Conservation (phyloP, 495 filamentous ascomycete genomes). For the Neurospora sublineolata region DNA sequence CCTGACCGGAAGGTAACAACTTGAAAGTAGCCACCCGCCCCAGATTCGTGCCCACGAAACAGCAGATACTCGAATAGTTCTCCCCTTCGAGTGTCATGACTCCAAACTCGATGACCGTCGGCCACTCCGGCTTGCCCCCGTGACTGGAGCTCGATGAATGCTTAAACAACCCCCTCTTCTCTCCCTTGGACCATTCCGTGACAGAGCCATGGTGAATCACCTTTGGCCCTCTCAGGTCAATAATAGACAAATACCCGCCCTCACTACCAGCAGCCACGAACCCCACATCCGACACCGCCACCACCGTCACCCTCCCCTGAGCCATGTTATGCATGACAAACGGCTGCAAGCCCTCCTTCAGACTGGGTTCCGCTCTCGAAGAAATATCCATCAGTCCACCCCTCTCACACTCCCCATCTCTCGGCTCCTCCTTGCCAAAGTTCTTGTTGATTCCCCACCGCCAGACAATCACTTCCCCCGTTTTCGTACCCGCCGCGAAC, state of each 20-base stretch:
- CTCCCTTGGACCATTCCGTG: conserved; percentile 52
- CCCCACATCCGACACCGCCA: conserved; percentile 80
- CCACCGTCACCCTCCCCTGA: conserved; percentile 62
- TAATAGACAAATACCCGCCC: conserved; percentile 61
- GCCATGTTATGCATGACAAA: conserved; percentile 70
- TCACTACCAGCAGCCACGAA: conserved; percentile 83
- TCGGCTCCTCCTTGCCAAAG: conserved; percentile 38
- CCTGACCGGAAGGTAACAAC: conserved; percentile 58
- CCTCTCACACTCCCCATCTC: conserved; percentile 43
- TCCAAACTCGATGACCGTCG: conserved; percentile 73
- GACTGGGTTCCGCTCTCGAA: conserved; percentile 60
- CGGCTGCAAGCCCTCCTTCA: conserved; percentile 76
- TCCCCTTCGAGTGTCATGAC: conserved; percentile 89
- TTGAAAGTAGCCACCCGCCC: conserved; percentile 84
- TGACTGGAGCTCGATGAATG: conserved; percentile 30
- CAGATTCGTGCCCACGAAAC: conserved; percentile 79
- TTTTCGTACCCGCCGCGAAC: conserved; percentile 66
- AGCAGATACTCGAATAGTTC: conserved; percentile 84
- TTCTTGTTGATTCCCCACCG: conserved; percentile 71
- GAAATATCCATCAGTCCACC: conserved; percentile 60
- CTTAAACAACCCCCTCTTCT: conserved; percentile 59
- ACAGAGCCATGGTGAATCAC: conserved; percentile 68
- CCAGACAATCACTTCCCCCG: conserved; percentile 78
- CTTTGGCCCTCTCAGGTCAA: conserved; percentile 79
- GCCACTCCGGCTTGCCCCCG: conserved; percentile 50